Base-by-base conservation (phyloP, 2,329 filamentous ascomycete species). In the Sclerotinia glacialis region DNA sequence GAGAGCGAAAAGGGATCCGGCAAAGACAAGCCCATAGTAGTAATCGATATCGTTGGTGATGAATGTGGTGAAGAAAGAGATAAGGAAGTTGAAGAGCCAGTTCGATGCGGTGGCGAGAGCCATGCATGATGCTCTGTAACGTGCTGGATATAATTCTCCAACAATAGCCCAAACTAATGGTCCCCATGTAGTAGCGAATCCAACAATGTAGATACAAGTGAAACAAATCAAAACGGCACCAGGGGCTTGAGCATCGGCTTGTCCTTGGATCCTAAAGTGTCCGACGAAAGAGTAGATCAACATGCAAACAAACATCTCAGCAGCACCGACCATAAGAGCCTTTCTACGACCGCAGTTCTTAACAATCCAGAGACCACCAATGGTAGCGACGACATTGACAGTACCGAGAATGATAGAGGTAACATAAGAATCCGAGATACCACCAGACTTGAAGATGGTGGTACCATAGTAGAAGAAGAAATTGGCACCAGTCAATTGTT, bases 1-100 rank as follows among this genome's bases (percentile, higher is more conserved):
- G 0, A 85, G 88, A 0, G 83, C 79, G 46, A 90, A 80, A 71
- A 89, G 89, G 75, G 88, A 92, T 0, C 81, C 87, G 0, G 88
- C 89, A 76, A 93, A 93, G 52, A 93, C 85, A 67, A 92, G 89
- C 5, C 90, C 90, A 72, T 91, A 91, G 34, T 69, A 71, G 64
- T 75, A 75, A 72, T 89, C 85, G 65, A 93, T 92, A 1, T 83
- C 83, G 0, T 82, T 78, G 0, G 86, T 89, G 75, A 93, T 92
- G 78, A 92, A 93, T 0, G 89, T 88, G 0, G 90, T 92, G 80
- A 92, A 91, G 80, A 93, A 93, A 0, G 85, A 85, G 68, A 88
- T 83, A 71, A 90, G 75, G 78, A 92, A 89, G 78, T 89, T 89
- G 85, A 87, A 90, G 26, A 82, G 79, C 86, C 87, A 89, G 77